These are phyloP conservation scores for Avena sativa DNA, from an alignment of 176 grass and related monocot genomes.

Conservation along the genomic window DNA sequence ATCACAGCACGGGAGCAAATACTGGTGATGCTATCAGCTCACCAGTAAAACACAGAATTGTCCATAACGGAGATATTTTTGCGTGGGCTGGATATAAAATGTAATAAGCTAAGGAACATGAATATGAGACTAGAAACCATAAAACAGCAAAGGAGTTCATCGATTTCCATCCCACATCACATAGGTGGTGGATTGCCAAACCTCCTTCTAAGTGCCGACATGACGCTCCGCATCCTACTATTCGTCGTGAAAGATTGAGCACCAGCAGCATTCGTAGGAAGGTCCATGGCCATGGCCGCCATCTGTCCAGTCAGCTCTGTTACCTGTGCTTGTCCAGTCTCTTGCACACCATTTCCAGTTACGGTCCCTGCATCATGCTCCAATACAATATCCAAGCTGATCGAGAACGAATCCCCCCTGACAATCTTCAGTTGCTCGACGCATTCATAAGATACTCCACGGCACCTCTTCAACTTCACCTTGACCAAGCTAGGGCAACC, in stretches of 20 bases:
- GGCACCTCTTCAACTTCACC: constrained; percentile 95
- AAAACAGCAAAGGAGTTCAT: constrained; percentile 45
- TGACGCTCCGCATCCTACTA: constrained; percentile 60
- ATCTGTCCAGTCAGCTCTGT: constrained; percentile 49
- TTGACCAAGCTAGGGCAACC: constrained; percentile 92
- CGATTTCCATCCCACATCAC: constrained; percentile 49
- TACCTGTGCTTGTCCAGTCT: constrained; percentile 45
- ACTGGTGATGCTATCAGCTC: constrained; percentile 21
- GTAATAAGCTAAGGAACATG: constrained; percentile 44
- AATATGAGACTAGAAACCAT: constrained; percentile 39
- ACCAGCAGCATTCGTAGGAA: constrained; percentile 38
- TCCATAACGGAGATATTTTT: constrained; percentile 36
- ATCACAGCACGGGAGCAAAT: background rate
- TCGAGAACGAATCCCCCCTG: constrained; percentile 61
- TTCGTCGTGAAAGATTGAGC: constrained; percentile 45
- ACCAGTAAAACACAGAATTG: constrained; percentile 13
- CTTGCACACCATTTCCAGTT: constrained; percentile 56
- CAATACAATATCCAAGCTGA: constrained; percentile 56
- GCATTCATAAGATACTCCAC: constrained; percentile 65
- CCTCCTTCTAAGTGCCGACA: constrained; percentile 56
- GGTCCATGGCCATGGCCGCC: constrained; percentile 43
- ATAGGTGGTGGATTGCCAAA: constrained; percentile 50
- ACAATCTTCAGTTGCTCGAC: constrained; percentile 62
- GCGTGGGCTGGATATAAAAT: constrained; percentile 26
- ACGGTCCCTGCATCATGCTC: constrained; percentile 57